Conservation (phyloP, 306 rosid genomes). For the Canavalia ensiformis region DNA sequence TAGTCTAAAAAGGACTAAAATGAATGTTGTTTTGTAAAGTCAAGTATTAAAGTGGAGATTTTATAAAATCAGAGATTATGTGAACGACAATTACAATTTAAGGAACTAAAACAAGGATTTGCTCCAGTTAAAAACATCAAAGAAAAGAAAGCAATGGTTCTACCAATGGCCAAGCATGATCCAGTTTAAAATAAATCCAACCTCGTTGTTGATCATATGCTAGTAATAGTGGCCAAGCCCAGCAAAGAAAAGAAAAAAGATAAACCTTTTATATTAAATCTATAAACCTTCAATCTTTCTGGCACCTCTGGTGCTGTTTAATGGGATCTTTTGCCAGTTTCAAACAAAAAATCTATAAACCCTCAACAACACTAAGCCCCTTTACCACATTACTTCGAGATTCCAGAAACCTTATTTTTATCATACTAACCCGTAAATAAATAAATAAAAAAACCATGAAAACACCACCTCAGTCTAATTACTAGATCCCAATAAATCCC, state of each 20-base stretch:
- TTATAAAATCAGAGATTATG: too few species aligned
- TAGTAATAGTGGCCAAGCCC: neutral
- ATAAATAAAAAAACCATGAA: neutral
- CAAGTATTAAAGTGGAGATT: too few species aligned
- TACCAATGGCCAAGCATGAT: conserved; percentile 1
- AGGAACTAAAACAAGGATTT: too few species aligned
- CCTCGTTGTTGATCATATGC: conserved; percentile 17
- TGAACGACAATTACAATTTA: too few species aligned
- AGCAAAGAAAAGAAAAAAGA: neutral
- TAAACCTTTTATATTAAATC: neutral
- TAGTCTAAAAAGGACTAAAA: too few species aligned
- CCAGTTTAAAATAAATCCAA: conserved; percentile 3
- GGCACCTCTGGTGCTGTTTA: too few species aligned
- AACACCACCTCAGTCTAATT: neutral
- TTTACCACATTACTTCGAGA: neutral
- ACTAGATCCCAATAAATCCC: conserved; percentile 38
- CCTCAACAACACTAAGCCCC: neutral
- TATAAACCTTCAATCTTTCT: too few species aligned
- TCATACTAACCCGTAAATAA: neutral
- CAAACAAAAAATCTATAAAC: neutral
- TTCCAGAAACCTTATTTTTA: conserved; percentile 15
- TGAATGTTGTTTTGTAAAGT: too few species aligned
- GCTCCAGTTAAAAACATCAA: neutral
- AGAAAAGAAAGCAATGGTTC: conserved; percentile 19
- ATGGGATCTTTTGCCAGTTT: too few species aligned